Percentiles rank a stretch among this genome's conserved stretches.
Conservation (phyloP, 202 grass and related monocot genomes). For the Carex sylvatica region DNA sequence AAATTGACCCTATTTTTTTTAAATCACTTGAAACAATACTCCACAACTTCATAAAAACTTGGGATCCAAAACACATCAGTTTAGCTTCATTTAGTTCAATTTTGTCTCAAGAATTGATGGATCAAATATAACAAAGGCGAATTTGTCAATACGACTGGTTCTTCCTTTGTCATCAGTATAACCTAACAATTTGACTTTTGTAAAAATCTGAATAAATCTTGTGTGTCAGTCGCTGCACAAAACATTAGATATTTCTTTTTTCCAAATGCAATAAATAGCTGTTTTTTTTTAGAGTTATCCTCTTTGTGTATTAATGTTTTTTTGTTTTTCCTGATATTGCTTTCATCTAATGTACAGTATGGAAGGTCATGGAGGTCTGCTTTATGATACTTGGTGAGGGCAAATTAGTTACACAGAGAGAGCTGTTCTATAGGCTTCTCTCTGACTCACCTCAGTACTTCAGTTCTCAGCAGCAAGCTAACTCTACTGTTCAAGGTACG, state of each 20-base stretch:
- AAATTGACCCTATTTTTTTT: neutral
- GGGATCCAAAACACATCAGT: neutral
- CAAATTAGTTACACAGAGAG: conserved; percentile 70
- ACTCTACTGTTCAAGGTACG: conserved; percentile 64
- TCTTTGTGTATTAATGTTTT: neutral
- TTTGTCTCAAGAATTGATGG: conserved; percentile 1
- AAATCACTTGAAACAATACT: neutral
- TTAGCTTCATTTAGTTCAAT: neutral
- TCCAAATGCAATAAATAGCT: neutral
- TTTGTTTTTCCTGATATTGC: neutral
- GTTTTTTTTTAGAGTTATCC: neutral
- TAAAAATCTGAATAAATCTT: neutral
- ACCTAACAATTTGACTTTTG: neutral
- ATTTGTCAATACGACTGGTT: neutral
- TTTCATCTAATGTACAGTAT: conserved; percentile 41
- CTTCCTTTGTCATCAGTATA: neutral
- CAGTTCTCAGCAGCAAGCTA: conserved; percentile 61
- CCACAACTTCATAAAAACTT: neutral
- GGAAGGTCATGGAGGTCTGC: conserved; percentile 89
- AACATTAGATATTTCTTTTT: neutral
- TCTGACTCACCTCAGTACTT: conserved; percentile 69
- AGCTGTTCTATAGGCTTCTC: conserved; percentile 85
- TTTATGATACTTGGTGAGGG: conserved; percentile 73
- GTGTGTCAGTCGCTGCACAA: neutral
- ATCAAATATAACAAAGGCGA: neutral